Base-by-base conservation (phyloP, 108 stramenopile genomes). In the Fragilaria radians region DNA sequence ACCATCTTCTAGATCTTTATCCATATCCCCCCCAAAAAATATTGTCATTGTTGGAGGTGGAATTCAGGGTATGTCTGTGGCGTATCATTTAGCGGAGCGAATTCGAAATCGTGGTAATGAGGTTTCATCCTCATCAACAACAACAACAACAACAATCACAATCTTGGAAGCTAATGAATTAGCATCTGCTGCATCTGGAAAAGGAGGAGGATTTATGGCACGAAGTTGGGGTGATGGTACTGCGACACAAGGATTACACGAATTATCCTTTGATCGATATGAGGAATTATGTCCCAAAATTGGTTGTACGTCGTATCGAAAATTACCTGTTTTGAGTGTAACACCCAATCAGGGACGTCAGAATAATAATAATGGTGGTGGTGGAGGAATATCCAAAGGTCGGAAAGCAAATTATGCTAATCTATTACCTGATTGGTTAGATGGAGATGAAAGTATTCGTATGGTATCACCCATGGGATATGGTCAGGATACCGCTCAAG, bases 151-250 rank as follows among this genome's bases (percentile, higher is more conserved):
- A 11, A 67, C 57, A 2, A 80, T 90, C 45, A 85, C 81, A 0
- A 65, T 96, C 1, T 61, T 96, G 19, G 95, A 96, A 74, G 30
- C 76, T 45, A 78, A 75, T 21, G 64, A 33, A 45, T 63, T 84
- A 1, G 95, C 91, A 4, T 71, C 81, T 5, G 92, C 92, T 5
- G 95, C 95, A 9, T 77, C 74, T 48, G 95, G 95, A 5, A 96
- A 96, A 63, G 87, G 88, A 1, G 94, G 94, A 26, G 94, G 94
- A 5, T 95, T 95, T 60, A 87, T 95, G 78, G 94, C 94, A 0
- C 72, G 87, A 19, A 57, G 65, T 0, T 79, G 78, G 78, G 72
- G 72, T 0, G 72, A 79, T 66, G 72, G 72, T 24, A 48, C 56
- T 18, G 66, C 78, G 14, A 79, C 78, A 0, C 63, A 73, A 30